Evolutionary conservation across 2,329 filamentous ascomycete species (phyloP).

Genomic region (Monosporascus sp.): DNA sequence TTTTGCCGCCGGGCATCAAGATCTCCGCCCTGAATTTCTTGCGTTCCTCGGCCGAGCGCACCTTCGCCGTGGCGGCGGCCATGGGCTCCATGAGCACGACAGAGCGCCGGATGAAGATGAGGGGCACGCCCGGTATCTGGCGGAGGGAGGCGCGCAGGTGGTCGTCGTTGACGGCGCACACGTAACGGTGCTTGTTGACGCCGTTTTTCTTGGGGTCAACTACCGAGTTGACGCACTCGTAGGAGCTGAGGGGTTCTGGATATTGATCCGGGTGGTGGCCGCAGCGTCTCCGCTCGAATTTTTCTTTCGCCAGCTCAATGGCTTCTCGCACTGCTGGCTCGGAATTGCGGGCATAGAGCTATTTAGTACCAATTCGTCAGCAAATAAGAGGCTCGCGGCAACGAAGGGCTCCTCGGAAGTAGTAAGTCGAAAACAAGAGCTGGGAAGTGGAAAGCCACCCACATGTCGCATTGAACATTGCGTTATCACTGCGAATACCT

Average conservation of each 20-base stretch:
- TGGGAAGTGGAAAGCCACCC: neutral
- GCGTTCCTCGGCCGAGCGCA: conserved; percentile 64
- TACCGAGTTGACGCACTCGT: conserved; percentile 68
- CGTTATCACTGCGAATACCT: conserved; percentile 58
- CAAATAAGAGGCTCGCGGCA: neutral
- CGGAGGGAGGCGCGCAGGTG: conserved; percentile 61
- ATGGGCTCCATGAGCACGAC: conserved; percentile 80
- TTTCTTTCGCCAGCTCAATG: conserved; percentile 68
- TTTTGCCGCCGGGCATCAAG: conserved; percentile 46
- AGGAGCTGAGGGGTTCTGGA: conserved; percentile 62
- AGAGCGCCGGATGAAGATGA: conserved; percentile 73
- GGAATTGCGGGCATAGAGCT: conserved; percentile 58
- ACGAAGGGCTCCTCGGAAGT: neutral
- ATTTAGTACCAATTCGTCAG: neutral
- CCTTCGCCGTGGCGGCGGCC: conserved; percentile 59
- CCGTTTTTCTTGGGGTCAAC: conserved; percentile 71
- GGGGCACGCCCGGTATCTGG: conserved; percentile 64
- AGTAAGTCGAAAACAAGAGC: neutral
- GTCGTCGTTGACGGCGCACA: conserved; percentile 69
- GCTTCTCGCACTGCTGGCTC: conserved; percentile 51
- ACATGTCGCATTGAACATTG: conserved; percentile 72
- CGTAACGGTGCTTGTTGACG: conserved; percentile 73
- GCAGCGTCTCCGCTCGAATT: conserved; percentile 69
- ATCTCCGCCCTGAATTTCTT: conserved; percentile 70
- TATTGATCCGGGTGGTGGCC: conserved; percentile 71